Percentiles rank a stretch among this genome's conserved stretches.
Evolutionary conservation across 169 alveolate genomes (phyloP).

Genomic region (Plasmodium cynomolgi): DNA sequence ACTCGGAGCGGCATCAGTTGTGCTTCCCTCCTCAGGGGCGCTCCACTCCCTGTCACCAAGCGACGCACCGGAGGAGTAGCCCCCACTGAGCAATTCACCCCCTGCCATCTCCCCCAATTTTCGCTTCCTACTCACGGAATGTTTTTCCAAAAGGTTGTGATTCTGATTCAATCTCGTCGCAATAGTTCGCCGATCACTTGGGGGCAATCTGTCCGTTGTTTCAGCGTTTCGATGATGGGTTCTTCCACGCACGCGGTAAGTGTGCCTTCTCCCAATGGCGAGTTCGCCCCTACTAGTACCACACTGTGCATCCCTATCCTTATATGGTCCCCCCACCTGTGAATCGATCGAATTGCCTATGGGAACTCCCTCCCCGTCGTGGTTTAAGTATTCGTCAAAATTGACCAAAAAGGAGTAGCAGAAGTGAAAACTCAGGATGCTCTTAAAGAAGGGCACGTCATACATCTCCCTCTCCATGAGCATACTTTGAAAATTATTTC

Average conservation of each 20-base stretch:
- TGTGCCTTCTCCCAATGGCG: neutral
- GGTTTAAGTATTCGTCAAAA: slow-evolving; percentile 28
- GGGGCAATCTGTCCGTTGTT: neutral
- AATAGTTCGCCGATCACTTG: neutral
- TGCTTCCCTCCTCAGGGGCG: neutral
- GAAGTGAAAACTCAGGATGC: slow-evolving; percentile 26
- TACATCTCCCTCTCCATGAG: slow-evolving; percentile 17
- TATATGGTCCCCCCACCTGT: neutral
- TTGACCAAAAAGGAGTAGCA: slow-evolving; percentile 37
- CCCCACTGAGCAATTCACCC: neutral
- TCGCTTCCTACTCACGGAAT: neutral
- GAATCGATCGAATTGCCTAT: neutral
- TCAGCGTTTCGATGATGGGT: neutral
- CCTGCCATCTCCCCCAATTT: neutral
- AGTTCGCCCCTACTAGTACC: neutral
- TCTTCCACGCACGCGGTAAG: neutral
- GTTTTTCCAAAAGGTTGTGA: neutral
- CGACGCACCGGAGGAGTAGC: neutral
- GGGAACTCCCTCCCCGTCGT: no score
- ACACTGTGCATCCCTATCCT: neutral
- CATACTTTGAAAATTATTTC: neutral
- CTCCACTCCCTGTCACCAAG: neutral
- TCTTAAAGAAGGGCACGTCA: slow-evolving; percentile 25
- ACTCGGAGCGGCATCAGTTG: neutral
- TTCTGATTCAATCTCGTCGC: neutral